Evolutionary conservation across 371 early-diverging fungal species (phyloP).

Genomic region (Apophysomyces ossiformis): DNA sequence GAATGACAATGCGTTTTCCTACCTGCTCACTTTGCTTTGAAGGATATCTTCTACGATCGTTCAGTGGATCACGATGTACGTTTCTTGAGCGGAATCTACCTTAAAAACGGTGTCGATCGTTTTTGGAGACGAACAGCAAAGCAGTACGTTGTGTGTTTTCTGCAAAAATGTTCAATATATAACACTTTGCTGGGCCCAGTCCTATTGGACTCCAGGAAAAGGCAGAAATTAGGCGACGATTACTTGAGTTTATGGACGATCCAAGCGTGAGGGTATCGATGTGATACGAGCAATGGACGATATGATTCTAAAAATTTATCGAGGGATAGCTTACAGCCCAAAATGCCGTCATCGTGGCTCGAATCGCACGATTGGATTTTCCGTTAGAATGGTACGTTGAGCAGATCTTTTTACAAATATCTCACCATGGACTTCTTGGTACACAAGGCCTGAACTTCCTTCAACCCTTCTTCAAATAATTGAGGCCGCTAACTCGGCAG

Average conservation of each 20-base stretch:
- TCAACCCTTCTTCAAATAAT: slow-evolving; percentile 63
- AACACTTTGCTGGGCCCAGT: slow-evolving; percentile 32
- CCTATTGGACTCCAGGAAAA: slow-evolving; percentile 74
- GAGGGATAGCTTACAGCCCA: slow-evolving; percentile 69
- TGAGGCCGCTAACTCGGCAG: slow-evolving; percentile 50
- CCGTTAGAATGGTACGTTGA: slow-evolving; percentile 78
- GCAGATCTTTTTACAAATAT: not conserved
- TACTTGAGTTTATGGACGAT: slow-evolving; percentile 68
- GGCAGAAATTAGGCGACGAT: slow-evolving; percentile 59
- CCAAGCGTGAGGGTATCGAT: slow-evolving; percentile 67
- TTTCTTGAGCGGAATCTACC: slow-evolving; percentile 76
- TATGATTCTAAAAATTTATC: not conserved
- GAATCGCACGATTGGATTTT: slow-evolving; percentile 82
- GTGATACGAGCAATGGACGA: not conserved
- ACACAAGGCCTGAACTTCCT: slow-evolving; percentile 72
- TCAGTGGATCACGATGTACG: slow-evolving; percentile 69
- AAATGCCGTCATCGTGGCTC: slow-evolving; percentile 75
- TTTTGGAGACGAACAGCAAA: slow-evolving; percentile 87
- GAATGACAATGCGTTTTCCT: not conserved
- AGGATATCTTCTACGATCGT: slow-evolving; percentile 81
- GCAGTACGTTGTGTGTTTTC: slow-evolving; percentile 50
- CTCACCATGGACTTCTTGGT: not conserved
- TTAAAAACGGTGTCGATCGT: slow-evolving; percentile 89
- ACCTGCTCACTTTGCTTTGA: not conserved
- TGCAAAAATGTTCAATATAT: slow-evolving; percentile 4